Percentiles rank a stretch among this genome's conserved stretches.
phyloP scores from a whole-genome alignment of 345 rosid genomes.

The Citrus medica region DNA sequence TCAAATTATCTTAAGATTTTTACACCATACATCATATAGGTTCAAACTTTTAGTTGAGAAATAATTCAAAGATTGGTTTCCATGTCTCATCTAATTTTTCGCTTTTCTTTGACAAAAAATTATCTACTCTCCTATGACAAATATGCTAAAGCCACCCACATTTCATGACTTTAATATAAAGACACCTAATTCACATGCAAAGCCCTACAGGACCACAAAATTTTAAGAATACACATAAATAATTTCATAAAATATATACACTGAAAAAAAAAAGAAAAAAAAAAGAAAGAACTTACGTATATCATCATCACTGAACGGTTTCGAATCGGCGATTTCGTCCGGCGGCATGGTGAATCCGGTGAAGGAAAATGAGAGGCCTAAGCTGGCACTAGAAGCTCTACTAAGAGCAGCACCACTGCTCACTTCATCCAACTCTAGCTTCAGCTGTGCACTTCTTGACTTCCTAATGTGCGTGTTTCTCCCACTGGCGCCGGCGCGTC shows the following conservation, averaged over 20 bases:
- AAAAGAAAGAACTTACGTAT: constrained; percentile 50
- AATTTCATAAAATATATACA: no score
- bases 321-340: constrained; percentile 73
- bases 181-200: constrained; percentile 9
- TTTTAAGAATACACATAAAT: no score
- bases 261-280: not conserved
- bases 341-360: constrained; percentile 87
- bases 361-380: constrained; percentile 89
- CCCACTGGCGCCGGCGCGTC: constrained; percentile 41
- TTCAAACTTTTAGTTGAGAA: not conserved
- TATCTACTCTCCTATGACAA: not conserved
- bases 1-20: not conserved
- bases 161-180: not conserved
- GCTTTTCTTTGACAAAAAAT: not conserved
- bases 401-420: constrained; percentile 87
- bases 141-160: not conserved
- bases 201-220: not conserved
- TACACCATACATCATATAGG: not conserved
- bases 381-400: constrained; percentile 93
- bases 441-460: constrained; percentile 83
- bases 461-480: constrained; percentile 74
- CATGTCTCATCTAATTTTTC: not conserved
- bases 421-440: constrained; percentile 68
- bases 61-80: not conserved
- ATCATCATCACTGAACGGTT: constrained; percentile 86